Evolutionary conservation across 306 rosid genomes (phyloP), one percentile per base, ranked within the genome.

Genomic region (Vicia faba): DNA sequence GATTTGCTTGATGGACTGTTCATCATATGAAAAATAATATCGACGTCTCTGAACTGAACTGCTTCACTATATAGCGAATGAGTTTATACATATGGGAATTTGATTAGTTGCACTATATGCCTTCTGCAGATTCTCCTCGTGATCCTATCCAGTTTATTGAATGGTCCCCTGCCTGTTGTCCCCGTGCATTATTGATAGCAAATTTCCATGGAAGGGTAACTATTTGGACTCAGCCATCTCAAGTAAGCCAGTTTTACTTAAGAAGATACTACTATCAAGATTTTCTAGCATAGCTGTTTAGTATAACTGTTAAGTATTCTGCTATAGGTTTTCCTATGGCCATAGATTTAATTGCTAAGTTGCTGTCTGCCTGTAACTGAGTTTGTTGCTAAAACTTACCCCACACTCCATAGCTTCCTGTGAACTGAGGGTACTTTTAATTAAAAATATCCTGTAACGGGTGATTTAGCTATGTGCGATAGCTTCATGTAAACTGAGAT

Each of bases 131-230:
- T 84, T 93, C 98, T 70, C 96, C 97, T 16, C 95, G 95, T 66
- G 98, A 93, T 82, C 88, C 96, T 64, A 93, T 89, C 72, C 97
- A 93, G 85, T 93, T 89, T 80, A 88, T 93, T 39, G 97, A 89
- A 74, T 93, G 98, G 98, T 93, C 98, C 38, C 97, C 96, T 36
- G 77, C 89, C 13, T 88, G 93, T 49, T 92, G 91, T 77, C 84
- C 96, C 5, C 93, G 90, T 63, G 95, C 91, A 65, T 78, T 93
- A 72, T 78, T 93, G 55, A 88, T 93, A 28, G 88, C 98, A 18
- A 93, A 93, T 83, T 93, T 89, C 79, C 98, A 88, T 44, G 98
- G 98, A 85, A 89, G 98, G 83, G 78, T 87, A 66, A 93, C 98
- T 10, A 85, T 93, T 71, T 88, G 98, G 98, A 93, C 95, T 78